Evolutionary conservation across 805 yeast species (phyloP).

Genomic region (Kodamaea jinghongensis): DNA sequence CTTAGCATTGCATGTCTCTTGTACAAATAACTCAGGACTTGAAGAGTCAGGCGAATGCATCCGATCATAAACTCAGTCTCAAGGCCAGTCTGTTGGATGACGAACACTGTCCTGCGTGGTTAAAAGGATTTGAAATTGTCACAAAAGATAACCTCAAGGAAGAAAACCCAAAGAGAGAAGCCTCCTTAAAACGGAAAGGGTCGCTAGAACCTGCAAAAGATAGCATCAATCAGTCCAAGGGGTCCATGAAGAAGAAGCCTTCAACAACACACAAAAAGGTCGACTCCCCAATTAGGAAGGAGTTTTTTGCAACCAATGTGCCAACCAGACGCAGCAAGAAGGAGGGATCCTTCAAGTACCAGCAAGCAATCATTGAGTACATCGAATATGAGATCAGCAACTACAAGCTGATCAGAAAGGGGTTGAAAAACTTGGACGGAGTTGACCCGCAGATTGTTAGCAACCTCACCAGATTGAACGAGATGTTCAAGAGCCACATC

Average conservation of each 20-base stretch:
- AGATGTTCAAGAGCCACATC: neutral
- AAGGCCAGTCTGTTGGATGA: neutral
- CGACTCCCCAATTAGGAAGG: slow-evolving; percentile 33
- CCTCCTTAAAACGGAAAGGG: neutral
- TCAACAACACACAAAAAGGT: slow-evolving; percentile 21
- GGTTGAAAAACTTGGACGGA: slow-evolving; percentile 26
- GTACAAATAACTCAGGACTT: no score
- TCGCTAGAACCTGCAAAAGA: slow-evolving; percentile 2
- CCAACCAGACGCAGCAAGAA: slow-evolving; percentile 8
- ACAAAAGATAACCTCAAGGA: neutral
- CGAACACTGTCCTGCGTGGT: slow-evolving; percentile 8
- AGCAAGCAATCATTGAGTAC: slow-evolving; percentile 20
- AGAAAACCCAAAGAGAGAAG: neutral
- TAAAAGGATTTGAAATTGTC: slow-evolving; percentile 11
- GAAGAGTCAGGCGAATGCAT: no score
- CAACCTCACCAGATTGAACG: slow-evolving; percentile 32
- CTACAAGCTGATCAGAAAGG: slow-evolving; percentile 23
- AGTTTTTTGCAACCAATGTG: slow-evolving; percentile 15
- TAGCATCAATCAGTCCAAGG: no score
- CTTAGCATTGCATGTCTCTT: slow-evolving; percentile 15
- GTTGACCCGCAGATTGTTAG: slow-evolving; percentile 43
- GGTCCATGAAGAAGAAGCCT: slow-evolving; percentile 3
- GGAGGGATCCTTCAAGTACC: slow-evolving; percentile 15
- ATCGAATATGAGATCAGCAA: slow-evolving; percentile 34
- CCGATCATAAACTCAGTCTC: no score